phyloP scores from a whole-genome alignment of 2,329 filamentous ascomycete species.

The Meredithiella fracta region DNA sequence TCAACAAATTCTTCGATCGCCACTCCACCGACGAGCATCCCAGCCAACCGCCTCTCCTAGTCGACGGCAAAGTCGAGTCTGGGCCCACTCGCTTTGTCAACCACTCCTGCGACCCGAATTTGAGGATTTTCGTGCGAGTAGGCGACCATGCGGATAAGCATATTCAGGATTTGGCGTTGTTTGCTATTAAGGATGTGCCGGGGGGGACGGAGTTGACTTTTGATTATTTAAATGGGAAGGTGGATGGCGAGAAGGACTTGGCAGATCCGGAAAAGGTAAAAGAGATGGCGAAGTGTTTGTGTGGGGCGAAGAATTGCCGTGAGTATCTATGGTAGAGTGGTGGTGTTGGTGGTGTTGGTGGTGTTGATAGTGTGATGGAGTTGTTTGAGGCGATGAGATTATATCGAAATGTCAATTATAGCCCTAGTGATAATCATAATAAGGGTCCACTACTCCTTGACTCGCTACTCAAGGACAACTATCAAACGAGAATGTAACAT shows the following conservation, averaged over 20 bases:
- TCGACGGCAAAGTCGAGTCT: conserved; percentile 60
- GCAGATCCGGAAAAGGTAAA: conserved; percentile 25
- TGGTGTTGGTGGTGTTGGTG: neutral
- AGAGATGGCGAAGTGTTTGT: conserved; percentile 44
- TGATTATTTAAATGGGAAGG: conserved; percentile 56
- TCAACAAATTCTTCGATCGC: conserved; percentile 61
- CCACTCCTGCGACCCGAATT: conserved; percentile 64
- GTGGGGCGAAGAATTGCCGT: conserved; percentile 48
- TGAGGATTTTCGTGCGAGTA: conserved; percentile 62
- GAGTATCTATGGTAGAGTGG: conserved; percentile 46
- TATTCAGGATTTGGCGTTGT: conserved; percentile 62
- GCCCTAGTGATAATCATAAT: neutral
- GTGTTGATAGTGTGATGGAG: neutral
- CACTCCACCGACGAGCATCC: conserved; percentile 39
- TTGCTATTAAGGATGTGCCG: conserved; percentile 50
- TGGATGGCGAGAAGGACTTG: conserved; percentile 30
- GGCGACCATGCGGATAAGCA: conserved; percentile 60
- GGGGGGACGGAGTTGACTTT: conserved; percentile 59
- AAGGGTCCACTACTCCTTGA: no score
- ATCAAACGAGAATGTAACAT: no score
- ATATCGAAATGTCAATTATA: neutral
- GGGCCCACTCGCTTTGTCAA: conserved; percentile 72
- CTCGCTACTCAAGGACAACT: no score
- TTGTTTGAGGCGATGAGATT: no score
- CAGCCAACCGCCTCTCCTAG: conserved; percentile 38